Evolutionary conservation across 2,329 filamentous ascomycete species (phyloP), one percentile per base, ranked within the genome.

Genomic region (Fusarium goolgardi): DNA sequence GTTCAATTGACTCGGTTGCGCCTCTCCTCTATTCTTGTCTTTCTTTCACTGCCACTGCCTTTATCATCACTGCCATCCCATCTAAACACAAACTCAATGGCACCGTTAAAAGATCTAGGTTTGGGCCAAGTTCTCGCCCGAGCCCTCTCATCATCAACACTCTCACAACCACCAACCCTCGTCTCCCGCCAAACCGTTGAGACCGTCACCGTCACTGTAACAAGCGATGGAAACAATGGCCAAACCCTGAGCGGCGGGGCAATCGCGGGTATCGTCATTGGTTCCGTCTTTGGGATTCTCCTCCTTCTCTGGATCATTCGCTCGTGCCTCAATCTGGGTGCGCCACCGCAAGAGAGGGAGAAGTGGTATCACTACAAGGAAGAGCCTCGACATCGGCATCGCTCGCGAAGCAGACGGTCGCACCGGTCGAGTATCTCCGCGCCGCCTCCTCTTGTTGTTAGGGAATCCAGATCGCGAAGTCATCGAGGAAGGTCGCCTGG

Each of bases 291-390:
- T n/a, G 61, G 61, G 3, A 39, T 47, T 40, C 74, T 85, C 15
- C 75, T 85, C 1, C 59, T 85, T 5, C 61, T 81, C 35, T 85
- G 83, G 83, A 73, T 85, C 63, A 55, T 85, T 65, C 78, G 79
- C 8, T 83, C 81, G 3, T 84, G 81, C 71, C 67, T 75, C 51
- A 81, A 82, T 67, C 69, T 81, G 37, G 79, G 80, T 11, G 78
- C 77, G 2, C 78, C 79, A 11, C 76, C 77, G 0, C 71, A 72
- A 7, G 74, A 76, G 18, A 46, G 76, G 18, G 67, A 81, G 67
- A 73, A 69, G 32, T 72, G 72, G 71, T 80, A 81, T 54, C 73
- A 75, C 53, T 72, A 75, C 55, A 72, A 74, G 20, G 74, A 72
- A n/a, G 65, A 57, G 15, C 58, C 67, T 31, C 63, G 65, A 20